A percentile compares a stretch with the other conserved stretches of the same genome.
Conservation (phyloP, 805 yeast genomes). For the Cephaloascus albidus region DNA sequence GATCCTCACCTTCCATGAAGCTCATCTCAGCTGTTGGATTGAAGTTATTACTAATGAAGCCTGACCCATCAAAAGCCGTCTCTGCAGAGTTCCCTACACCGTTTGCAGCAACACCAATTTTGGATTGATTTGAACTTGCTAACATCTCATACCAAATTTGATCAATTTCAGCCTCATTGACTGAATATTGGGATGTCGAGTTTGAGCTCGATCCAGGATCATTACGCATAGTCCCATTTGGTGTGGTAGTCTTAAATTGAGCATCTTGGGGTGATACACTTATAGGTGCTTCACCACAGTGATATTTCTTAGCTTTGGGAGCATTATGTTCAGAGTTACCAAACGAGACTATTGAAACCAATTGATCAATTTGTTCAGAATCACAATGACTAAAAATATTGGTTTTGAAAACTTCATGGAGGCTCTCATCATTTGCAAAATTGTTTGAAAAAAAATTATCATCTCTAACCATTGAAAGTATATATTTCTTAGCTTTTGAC, state of each 20-base stretch:
- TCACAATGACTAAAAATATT: slow-evolving; percentile 5
- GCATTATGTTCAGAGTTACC: slow-evolving; percentile 5
- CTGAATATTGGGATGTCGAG: not conserved
- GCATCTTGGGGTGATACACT: not conserved
- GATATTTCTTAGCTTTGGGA: not conserved
- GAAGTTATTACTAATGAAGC: not conserved
- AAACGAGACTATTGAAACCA: slow-evolving; percentile 14
- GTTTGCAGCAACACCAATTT: not conserved
- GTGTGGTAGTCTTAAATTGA: not conserved
- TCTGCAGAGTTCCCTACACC: too few relatives aligned
- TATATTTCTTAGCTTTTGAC: slow-evolving; percentile 22
- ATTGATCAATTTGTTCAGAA: slow-evolving; percentile 7
- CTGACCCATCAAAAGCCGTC: too few relatives aligned
- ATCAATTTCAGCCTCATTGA: not conserved
- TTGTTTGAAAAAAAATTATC: slow-evolving; percentile 4
- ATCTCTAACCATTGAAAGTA: slow-evolving; percentile 16
- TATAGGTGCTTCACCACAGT: too few relatives aligned
- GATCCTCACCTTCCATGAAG: not conserved
- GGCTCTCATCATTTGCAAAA: not conserved
- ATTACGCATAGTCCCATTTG: not conserved
- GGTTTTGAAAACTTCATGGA: slow-evolving; percentile 1
- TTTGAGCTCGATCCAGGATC: not conserved
- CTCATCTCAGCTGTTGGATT: not conserved
- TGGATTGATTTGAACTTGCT: not conserved
- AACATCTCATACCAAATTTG: not conserved